phyloP scores from a whole-genome alignment of 192 early-diverging fungal species.

The Phycomyces blakesleeanus region DNA sequence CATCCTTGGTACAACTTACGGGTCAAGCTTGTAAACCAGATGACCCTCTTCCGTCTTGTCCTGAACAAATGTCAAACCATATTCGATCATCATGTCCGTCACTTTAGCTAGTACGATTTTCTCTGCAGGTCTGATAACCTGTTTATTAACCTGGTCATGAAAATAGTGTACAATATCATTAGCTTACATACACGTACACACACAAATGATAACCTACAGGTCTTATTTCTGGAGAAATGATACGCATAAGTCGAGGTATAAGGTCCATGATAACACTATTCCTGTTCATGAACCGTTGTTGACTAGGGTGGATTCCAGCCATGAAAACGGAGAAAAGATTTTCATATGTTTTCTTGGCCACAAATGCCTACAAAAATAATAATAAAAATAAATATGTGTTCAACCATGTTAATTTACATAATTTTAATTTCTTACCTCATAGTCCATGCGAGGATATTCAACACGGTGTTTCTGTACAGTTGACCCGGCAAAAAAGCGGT shows the following conservation, averaged over 20 bases:
- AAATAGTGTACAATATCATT: too few species aligned
- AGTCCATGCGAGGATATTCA: conserved; percentile 77
- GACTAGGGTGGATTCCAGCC: conserved; percentile 42
- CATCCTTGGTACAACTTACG: conserved; percentile 52
- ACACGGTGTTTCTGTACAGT: conserved; percentile 45
- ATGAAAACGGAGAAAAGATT: conserved; percentile 49
- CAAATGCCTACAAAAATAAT: conserved; percentile 29
- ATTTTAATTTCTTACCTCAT: conserved; percentile 52
- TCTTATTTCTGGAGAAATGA: conserved; percentile 73
- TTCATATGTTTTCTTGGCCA: conserved; percentile 48
- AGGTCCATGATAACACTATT: conserved; percentile 52
- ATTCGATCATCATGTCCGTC: conserved; percentile 65
- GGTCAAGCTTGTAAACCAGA: conserved; percentile 66
- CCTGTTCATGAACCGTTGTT: conserved; percentile 47
- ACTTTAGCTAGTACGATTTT: conserved; percentile 46
- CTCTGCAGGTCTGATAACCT: conserved; percentile 62
- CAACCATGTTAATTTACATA: not conserved
- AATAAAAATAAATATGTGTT: conserved; percentile 11
- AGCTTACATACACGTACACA: conserved; percentile 9
- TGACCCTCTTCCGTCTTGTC: conserved; percentile 60
- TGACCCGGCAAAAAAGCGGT: conserved; percentile 76
- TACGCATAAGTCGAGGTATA: conserved; percentile 62
- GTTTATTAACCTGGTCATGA: conserved; percentile 58
- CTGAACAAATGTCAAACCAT: conserved; percentile 69
- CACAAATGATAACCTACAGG: conserved; percentile 54